Base-by-base conservation (phyloP, 768 basidiomycete genomes). In the Suillus subluteus region DNA sequence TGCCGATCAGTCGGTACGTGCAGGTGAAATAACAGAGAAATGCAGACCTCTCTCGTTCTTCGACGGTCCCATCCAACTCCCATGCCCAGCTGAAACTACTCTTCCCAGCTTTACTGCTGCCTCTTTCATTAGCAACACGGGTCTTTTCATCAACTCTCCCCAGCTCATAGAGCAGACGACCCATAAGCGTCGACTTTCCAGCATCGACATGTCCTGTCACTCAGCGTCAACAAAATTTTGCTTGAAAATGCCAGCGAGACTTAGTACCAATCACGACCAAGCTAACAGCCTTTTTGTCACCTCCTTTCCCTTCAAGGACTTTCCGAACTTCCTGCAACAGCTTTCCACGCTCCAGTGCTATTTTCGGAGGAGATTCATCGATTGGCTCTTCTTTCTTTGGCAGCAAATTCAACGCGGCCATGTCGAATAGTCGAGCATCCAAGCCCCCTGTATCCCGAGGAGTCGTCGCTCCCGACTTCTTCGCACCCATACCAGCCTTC, bases 181-280 rank as follows among this genome's bases (percentile, higher is more conserved):
- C 98, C 95, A 99, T 98, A 35, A 99, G 80, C 1, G 98, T 99
- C 6, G 96, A 98, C 78, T 99, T 99, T 32, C 98, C 98, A 21
- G 98, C 98, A 79, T 99, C 98, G 67, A 99, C 98, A 73, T 99
- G 98, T 46, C 98, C 97, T 98, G 71, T 58, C 54, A 56, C 41
- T 62, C 55, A 4, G 26, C 62, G 73, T 46, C 71, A 67, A 67
- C 35, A 66, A 40, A 30, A n/a, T 62, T 32, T 54, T 43, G 40
- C 13, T 50, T 54, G 38, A 41, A 6, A 59, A 58, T 58, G 7
- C 62, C 63, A 46, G 46, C 64, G 41, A 18, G 61, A 81, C 70
- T 9, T 6, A 21, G 26, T 74, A 97, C 97, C 98, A 52, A 99
- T 91, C 55, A 99, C 95, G 35, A 99, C 91, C 70, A 99, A 80